These are phyloP conservation scores for Dissophora ornata DNA, from an alignment of 192 early-diverging fungal species.

Conservation along the genomic window DNA sequence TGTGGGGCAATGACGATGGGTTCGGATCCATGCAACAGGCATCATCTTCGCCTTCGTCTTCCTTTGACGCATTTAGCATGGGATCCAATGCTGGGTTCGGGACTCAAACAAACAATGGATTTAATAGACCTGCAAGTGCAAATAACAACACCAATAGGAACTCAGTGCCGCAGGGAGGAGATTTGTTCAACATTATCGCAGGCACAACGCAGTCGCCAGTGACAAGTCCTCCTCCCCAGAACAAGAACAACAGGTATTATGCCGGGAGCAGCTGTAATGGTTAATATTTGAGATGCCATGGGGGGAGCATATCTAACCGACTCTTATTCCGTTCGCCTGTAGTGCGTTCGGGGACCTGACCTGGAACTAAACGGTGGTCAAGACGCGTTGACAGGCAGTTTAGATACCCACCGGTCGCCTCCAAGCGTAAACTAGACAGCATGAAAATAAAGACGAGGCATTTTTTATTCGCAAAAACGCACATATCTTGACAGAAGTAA, in stretches of 20 bases:
- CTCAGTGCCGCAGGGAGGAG: constrained; percentile 23
- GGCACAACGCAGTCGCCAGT: constrained; percentile 17
- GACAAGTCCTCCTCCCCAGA: constrained; percentile 6
- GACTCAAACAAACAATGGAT: neutral
- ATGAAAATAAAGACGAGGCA: no score
- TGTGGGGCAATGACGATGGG: constrained; percentile 33
- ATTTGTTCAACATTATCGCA: constrained; percentile 48
- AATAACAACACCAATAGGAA: constrained; percentile 8
- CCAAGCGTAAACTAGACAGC: no score
- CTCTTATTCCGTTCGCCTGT: neutral
- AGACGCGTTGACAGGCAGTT: no score
- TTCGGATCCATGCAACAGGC: constrained; percentile 29
- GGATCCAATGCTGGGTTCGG: constrained; percentile 17
- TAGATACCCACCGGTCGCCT: no score
- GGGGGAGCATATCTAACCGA: no score
- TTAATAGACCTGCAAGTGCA: constrained; percentile 5
- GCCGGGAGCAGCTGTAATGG: no score
- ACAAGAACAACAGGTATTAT: constrained; percentile 42
- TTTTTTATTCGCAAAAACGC: no score
- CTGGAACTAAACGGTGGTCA: constrained; percentile 32
- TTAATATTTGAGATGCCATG: no score
- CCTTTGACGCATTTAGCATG: constrained; percentile 22
- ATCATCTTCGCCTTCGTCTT: constrained; percentile 6
- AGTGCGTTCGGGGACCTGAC: constrained; percentile 45
- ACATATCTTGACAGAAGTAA: no score